Percentiles rank a stretch among this genome's conserved stretches.
phyloP scores from a whole-genome alignment of 140 eudicot species.

The Cichorium intybus region DNA sequence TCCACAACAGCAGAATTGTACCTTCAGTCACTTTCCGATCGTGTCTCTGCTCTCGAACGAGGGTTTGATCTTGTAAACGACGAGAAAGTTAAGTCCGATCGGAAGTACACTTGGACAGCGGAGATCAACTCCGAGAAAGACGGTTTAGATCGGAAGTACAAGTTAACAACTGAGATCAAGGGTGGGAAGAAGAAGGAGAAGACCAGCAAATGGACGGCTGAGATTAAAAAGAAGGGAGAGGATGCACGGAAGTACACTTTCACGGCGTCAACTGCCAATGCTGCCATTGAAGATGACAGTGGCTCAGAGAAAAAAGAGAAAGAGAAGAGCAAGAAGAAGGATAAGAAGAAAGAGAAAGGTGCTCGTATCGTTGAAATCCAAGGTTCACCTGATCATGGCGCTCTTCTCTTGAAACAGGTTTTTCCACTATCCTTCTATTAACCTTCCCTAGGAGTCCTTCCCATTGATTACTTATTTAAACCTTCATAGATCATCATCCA shows the following conservation, averaged over 20 bases:
- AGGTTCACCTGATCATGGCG: conserved; percentile 53
- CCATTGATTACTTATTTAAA: background rate
- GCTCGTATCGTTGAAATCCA: conserved; percentile 72
- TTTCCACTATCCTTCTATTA: background rate
- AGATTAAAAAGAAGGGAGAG: conserved; percentile 62
- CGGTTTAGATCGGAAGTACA: conserved; percentile 65
- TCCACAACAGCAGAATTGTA: conserved; percentile 30
- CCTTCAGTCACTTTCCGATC: conserved; percentile 57
- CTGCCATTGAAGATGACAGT: conserved; percentile 24
- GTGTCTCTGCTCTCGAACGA: conserved; percentile 76
- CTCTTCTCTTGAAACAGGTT: conserved; percentile 70
- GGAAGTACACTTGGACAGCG: conserved; percentile 96
- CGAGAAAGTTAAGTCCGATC: conserved; percentile 35
- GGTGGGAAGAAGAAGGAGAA: conserved; percentile 66
- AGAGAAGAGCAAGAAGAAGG: conserved; percentile 29
- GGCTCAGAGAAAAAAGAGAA: conserved; percentile 33
- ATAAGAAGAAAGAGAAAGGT: conserved; percentile 30
- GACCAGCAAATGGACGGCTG: conserved; percentile 66
- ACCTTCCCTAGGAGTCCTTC: background rate
- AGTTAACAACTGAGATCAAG: conserved; percentile 73
- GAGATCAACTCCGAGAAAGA: conserved; percentile 60
- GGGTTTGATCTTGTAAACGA: conserved; percentile 38
- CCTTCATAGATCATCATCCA: background rate
- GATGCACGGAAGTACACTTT: conserved; percentile 56
- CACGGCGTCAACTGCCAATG: conserved; percentile 50